These are phyloP conservation scores for Chalaropsis ovoidea DNA, from an alignment of 2,329 filamentous ascomycete genomes.

Conservation along the genomic window DNA sequence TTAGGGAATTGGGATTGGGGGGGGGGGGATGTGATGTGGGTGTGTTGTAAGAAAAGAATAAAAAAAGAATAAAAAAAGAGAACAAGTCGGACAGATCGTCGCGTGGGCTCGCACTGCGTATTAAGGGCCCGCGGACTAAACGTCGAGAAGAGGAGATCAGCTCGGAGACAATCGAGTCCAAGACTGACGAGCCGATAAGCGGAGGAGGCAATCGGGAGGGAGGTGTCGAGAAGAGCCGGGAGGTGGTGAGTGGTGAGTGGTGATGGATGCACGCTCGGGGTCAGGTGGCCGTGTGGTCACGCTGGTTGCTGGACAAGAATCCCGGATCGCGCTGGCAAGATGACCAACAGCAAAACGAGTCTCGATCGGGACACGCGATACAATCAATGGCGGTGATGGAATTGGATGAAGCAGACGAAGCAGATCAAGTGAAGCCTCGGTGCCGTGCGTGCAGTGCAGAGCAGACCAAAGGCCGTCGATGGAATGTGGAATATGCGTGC, in stretches of 20 bases:
- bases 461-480: constrained; percentile 27
- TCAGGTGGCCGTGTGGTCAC: no score
- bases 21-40: constrained; percentile 28
- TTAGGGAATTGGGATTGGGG: constrained; percentile 66
- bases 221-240: background rate
- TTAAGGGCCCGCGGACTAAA: constrained; percentile 25
- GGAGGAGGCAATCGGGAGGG: background rate
- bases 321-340: constrained; percentile 19
- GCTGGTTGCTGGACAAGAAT: background rate
- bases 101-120: constrained; percentile 29
- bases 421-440: no score
- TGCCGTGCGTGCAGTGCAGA: constrained; percentile 27
- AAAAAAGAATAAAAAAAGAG: constrained; percentile 16
- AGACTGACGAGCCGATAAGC: background rate
- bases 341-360: constrained; percentile 15
- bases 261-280: background rate
- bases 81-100: constrained; percentile 26
- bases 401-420: no score
- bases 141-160: constrained; percentile 23
- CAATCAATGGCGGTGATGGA: background rate
- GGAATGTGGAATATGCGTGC: background rate
- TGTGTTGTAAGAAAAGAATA: constrained; percentile 29
- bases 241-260: background rate
- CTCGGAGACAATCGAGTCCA: background rate
- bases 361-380: constrained; percentile 22